Percentiles rank a stretch among this genome's conserved stretches.
phyloP scores from a whole-genome alignment of 1,139 yeast genomes.

The Petasospora fabianii region DNA sequence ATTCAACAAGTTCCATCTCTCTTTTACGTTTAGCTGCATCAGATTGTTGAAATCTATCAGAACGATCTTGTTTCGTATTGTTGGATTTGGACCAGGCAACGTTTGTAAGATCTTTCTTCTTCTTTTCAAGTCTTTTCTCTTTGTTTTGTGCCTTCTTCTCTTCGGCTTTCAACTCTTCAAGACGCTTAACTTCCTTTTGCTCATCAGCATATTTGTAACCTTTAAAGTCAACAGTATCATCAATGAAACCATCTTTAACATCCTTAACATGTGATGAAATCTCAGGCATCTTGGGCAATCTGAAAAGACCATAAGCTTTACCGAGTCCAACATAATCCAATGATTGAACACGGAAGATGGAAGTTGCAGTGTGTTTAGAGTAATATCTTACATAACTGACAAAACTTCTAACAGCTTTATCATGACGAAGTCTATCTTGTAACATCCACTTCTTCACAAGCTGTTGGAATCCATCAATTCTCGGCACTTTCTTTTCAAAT shows the following conservation, averaged over 20 bases:
- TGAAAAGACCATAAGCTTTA: conserved; percentile 69
- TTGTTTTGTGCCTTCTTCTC: conserved; percentile 46
- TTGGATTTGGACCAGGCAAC: conserved; percentile 17
- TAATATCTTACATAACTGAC: conserved; percentile 84
- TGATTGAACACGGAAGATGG: conserved; percentile 74
- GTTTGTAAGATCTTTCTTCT: conserved; percentile 49
- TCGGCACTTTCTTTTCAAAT: conserved; percentile 26
- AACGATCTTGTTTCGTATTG: conserved; percentile 9
- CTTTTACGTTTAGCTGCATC: conserved; percentile 32
- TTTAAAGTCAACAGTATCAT: conserved; percentile 57
- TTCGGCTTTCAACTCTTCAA: conserved; percentile 45
- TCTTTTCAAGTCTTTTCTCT: conserved; percentile 61
- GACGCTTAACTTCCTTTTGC: conserved; percentile 59
- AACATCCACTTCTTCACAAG: conserved; percentile 56
- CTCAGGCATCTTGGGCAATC: conserved; percentile 96
- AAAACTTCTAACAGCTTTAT: conserved; percentile 71
- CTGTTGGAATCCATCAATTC: conserved; percentile 27
- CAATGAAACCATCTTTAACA: conserved; percentile 67
- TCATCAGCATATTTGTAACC: conserved; percentile 59
- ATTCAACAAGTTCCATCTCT: conserved; percentile 36
- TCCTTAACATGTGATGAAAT: conserved; percentile 49
- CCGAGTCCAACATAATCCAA: conserved; percentile 75
- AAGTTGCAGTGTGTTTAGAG: conserved; percentile 84
- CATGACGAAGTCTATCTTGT: conserved; percentile 75
- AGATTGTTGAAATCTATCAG: conserved; percentile 50